Evolutionary conservation across 1,284 basidiomycete genomes (phyloP).

Genomic region (Leccinum pachyderme): DNA sequence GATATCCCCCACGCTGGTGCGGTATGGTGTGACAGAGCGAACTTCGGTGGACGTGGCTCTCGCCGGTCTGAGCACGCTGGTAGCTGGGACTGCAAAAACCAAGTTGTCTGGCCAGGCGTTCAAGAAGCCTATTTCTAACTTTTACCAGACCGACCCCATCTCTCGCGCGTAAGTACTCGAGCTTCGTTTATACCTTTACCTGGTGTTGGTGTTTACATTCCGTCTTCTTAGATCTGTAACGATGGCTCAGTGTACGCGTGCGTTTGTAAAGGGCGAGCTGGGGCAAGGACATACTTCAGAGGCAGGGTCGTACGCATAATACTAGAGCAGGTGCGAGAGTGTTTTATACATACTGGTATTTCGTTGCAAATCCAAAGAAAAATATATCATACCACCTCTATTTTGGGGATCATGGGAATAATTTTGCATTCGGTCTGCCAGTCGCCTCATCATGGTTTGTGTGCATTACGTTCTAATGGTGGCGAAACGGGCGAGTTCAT

Average conservation of each 20-base stretch:
- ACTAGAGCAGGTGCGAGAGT: background rate
- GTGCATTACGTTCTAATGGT: no score
- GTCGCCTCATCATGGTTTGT: no score
- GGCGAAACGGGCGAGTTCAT: no score
- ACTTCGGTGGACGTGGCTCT: constrained; percentile 73
- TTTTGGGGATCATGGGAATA: background rate
- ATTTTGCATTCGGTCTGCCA: no score
- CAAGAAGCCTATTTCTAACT: constrained; percentile 85
- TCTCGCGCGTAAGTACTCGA: constrained; percentile 69
- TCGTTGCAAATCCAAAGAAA: constrained; percentile 10
- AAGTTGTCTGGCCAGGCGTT: constrained; percentile 66
- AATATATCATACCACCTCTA: constrained; percentile 9
- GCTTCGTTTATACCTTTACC: background rate
- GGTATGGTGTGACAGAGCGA: constrained; percentile 84
- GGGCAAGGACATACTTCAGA: constrained; percentile 38
- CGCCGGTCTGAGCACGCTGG: constrained; percentile 67
- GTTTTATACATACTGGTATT: constrained; percentile 2
- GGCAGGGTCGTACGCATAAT: constrained; percentile 44
- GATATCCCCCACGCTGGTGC: constrained; percentile 87
- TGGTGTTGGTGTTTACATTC: background rate
- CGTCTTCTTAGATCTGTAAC: constrained; percentile 67
- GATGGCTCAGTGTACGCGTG: constrained; percentile 81
- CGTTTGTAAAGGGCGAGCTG: constrained; percentile 46
- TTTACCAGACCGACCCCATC: constrained; percentile 94
- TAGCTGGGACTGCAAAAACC: constrained; percentile 47